phyloP scores from a whole-genome alignment of 2,329 filamentous ascomycete species.

The Phialocephala subalpina region DNA sequence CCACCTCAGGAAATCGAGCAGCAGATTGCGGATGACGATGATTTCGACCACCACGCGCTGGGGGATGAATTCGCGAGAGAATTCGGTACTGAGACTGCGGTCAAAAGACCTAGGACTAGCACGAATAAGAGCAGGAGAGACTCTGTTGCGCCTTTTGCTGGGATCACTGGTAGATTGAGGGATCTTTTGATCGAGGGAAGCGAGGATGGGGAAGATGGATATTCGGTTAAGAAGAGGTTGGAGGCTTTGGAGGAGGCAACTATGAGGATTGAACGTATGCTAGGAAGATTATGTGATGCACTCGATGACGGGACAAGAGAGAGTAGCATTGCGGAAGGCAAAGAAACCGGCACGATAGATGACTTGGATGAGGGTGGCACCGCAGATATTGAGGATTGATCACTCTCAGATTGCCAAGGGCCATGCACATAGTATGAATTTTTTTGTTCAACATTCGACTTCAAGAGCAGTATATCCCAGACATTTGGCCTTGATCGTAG shows the following conservation, averaged over 20 bases:
- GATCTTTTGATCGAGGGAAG: conserved; percentile 34
- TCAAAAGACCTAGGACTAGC: conserved; percentile 20
- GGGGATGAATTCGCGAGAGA: conserved; percentile 34
- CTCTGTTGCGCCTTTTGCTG: conserved; percentile 39
- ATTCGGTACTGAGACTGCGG: conserved; percentile 26
- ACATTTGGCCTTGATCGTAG: neutral
- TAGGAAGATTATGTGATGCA: conserved; percentile 36
- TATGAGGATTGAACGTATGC: conserved; percentile 39
- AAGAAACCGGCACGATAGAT: conserved; percentile 23
- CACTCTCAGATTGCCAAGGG: no score
- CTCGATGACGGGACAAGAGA: conserved; percentile 27
- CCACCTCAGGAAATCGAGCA: conserved; percentile 38
- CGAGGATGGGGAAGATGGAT: conserved; percentile 27
- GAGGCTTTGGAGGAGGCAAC: conserved; percentile 37
- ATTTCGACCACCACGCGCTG: conserved; percentile 26
- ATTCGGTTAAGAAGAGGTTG: conserved; percentile 32
- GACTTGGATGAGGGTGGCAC: conserved; percentile 36
- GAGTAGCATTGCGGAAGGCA: conserved; percentile 10
- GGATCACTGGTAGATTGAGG: conserved; percentile 33
- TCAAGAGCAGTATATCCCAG: neutral
- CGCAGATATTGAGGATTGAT: conserved; percentile 30
- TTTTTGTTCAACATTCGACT: neutral
- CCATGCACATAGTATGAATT: neutral
- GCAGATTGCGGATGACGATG: conserved; percentile 34
- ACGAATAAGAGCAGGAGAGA: conserved; percentile 36